Conservation (phyloP, 2,329 filamentous ascomycete genomes). For the Sporothrix variecibatus region DNA sequence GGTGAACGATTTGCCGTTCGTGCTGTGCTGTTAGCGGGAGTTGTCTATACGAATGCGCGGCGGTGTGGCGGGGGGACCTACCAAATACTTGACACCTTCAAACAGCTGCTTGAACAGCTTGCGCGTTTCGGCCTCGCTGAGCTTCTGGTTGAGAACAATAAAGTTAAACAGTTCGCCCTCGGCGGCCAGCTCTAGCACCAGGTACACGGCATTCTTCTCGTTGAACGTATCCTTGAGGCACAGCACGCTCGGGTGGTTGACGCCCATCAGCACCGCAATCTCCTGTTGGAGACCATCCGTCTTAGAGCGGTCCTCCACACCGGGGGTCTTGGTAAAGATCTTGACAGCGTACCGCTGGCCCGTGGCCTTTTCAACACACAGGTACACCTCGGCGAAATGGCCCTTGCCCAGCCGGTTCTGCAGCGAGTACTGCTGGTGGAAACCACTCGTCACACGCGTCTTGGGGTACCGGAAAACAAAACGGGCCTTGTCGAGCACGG, state of each 20-base stretch:
- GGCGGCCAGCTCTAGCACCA: conserved; percentile 85
- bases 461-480: conserved; percentile 92
- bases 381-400: conserved; percentile 90
- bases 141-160: conserved; percentile 87
- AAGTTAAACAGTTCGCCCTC: conserved; percentile 96
- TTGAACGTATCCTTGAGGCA: conserved; percentile 96
- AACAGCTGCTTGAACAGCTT: conserved; percentile 91
- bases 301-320: conserved; percentile 80
- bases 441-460: conserved; percentile 70
- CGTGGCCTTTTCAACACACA: conserved; percentile 82
- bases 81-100: conserved; percentile 91
- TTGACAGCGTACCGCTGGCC: conserved; percentile 90
- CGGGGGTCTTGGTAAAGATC: conserved; percentile 83
- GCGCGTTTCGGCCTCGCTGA: conserved; percentile 79
- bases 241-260: conserved; percentile 89
- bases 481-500: conserved; percentile 78
- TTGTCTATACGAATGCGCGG: background rate
- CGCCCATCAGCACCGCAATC: conserved; percentile 94
- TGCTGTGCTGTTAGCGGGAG: conserved; percentile 59
- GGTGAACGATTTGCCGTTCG: conserved; percentile 94
- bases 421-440: conserved; percentile 82
- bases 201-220: conserved; percentile 84
- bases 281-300: conserved; percentile 89
- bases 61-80: conserved; percentile 54
- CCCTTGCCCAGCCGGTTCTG: conserved; percentile 88